Percentiles rank a stretch among this genome's conserved stretches.
These are phyloP conservation scores for Colletotrichum incanum DNA, from an alignment of 2,329 filamentous ascomycete species.

Conservation along the genomic window DNA sequence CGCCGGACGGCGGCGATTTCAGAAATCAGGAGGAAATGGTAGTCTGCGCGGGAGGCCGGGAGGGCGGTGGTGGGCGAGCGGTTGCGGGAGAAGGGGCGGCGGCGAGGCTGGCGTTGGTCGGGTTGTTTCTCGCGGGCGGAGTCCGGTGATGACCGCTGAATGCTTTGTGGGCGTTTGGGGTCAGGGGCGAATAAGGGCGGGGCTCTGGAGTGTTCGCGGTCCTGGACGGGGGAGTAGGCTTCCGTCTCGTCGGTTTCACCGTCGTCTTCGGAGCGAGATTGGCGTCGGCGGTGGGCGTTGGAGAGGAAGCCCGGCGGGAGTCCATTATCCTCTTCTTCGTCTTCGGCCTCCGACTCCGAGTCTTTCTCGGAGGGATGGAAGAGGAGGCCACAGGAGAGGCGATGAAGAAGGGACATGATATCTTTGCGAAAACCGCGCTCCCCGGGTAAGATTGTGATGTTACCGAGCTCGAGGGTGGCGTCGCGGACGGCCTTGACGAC, in stretches of 20 bases:
- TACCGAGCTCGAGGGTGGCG: slow-evolving; percentile 69
- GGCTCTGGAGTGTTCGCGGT: background rate
- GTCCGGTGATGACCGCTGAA: background rate
- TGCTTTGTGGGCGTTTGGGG: slow-evolving; percentile 14
- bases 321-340: slow-evolving; percentile 48
- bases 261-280: slow-evolving; percentile 44
- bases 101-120: slow-evolving; percentile 45
- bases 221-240: slow-evolving; percentile 1
- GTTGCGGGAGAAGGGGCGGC: slow-evolving; percentile 54
- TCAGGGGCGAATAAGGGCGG: slow-evolving; percentile 3
- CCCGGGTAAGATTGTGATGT: slow-evolving; percentile 73
- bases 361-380: slow-evolving; percentile 15
- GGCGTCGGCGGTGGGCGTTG: slow-evolving; percentile 47
- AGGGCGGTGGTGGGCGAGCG: slow-evolving; percentile 59
- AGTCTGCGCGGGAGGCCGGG: slow-evolving; percentile 55
- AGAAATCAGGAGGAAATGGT: slow-evolving; percentile 77
- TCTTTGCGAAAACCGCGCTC: slow-evolving; percentile 65
- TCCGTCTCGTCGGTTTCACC: slow-evolving; percentile 44
- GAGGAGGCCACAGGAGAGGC: slow-evolving; percentile 31
- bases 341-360: background rate
- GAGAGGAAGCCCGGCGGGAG: slow-evolving; percentile 60
- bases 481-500: slow-evolving; percentile 77
- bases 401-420: slow-evolving; percentile 56
- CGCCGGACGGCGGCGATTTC: slow-evolving; percentile 79
- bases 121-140: background rate